Base-by-base conservation (phyloP, 164 flowering plant species). In the Houttuynia cordata region DNA sequence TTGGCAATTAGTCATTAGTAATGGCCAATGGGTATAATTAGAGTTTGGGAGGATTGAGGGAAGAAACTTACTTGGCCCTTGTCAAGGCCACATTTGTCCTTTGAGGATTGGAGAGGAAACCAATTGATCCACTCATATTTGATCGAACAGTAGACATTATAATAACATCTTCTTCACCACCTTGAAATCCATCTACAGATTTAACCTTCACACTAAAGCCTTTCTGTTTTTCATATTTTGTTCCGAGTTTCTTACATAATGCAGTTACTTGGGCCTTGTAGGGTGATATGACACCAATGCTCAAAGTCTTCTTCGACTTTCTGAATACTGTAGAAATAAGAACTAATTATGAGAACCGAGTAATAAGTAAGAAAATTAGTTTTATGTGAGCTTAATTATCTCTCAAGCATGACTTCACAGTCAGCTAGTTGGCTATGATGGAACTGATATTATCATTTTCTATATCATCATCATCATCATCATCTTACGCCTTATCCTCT, bases 181-280 rank as follows among this genome's bases (percentile, higher is more conserved):
- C 86, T 61, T 81, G 83, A 60, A 81, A 83, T 9, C 81, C 83
- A 68, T 83, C 88, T 53, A 83, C 61, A 19, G 83, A 62, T 50
- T 63, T 68, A 45, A 81, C 76, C 20, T 73, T 73, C 50, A 79
- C 71, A 1, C 56, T 10, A 51, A 82, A 76, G 37, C 68, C 59
- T 49, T 47, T 37, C 4, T 18, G 1, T 0, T 18, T 30, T 1
- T 45, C 68, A 64, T 73, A 81, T 54, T 67, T 69, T 4, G 50
- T 24, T n/a, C 73, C 71, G 53, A 83, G 51, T 34, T 63, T 74
- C 30, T 70, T 64, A 42, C 66, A 63, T 24, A 81, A 74, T 25
- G 76, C 82, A 51, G 40, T 19, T 20, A 81, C 78, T 63, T 81
- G 88, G 40, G 82, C 82, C 0, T 57, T 58, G 50, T 75, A 79